Evolutionary conservation across 1,284 basidiomycete genomes (phyloP).

Genomic region (Marasmius fiardii): DNA sequence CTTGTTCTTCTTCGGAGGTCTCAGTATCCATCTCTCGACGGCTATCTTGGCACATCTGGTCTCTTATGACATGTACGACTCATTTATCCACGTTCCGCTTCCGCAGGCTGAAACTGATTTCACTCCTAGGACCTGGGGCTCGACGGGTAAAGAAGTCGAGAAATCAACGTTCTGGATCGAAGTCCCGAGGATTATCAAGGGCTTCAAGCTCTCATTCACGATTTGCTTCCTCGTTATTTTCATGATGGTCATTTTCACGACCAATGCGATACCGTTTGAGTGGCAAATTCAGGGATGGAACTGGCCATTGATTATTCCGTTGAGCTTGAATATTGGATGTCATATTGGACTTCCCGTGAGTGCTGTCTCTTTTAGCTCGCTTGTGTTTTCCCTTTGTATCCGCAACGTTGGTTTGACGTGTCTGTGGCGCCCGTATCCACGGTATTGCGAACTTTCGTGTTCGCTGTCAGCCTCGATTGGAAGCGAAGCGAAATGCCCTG

Average conservation of each 20-base stretch:
- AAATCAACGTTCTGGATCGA: constrained; percentile 49
- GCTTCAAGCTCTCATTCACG: constrained; percentile 65
- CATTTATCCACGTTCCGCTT: background rate
- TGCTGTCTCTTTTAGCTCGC: constrained; percentile 7
- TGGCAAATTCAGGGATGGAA: constrained; percentile 60
- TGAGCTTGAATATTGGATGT: constrained; percentile 50
- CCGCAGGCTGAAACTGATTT: background rate
- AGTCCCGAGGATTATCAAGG: constrained; percentile 72
- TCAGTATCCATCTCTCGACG: constrained; percentile 69
- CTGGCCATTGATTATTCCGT: constrained; percentile 72
- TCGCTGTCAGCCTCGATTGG: no score
- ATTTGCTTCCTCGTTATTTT: constrained; percentile 46
- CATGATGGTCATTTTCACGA: constrained; percentile 54
- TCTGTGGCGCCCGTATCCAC: background rate
- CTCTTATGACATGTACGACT: constrained; percentile 77
- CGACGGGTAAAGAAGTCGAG: constrained; percentile 36
- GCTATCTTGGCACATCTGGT: constrained; percentile 78
- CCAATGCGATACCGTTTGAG: constrained; percentile 45
- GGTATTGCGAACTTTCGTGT: no score
- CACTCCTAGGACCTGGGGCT: constrained; percentile 38
- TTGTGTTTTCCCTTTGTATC: background rate
- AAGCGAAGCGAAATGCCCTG: no score
- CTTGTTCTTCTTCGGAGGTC: constrained; percentile 83
- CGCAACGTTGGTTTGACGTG: background rate
- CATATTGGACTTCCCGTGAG: constrained; percentile 70